A percentile compares a stretch with the other conserved stretches of the same genome.
These are phyloP conservation scores for Calocybe indica DNA, from an alignment of 768 basidiomycete species.

Conservation along the genomic window DNA sequence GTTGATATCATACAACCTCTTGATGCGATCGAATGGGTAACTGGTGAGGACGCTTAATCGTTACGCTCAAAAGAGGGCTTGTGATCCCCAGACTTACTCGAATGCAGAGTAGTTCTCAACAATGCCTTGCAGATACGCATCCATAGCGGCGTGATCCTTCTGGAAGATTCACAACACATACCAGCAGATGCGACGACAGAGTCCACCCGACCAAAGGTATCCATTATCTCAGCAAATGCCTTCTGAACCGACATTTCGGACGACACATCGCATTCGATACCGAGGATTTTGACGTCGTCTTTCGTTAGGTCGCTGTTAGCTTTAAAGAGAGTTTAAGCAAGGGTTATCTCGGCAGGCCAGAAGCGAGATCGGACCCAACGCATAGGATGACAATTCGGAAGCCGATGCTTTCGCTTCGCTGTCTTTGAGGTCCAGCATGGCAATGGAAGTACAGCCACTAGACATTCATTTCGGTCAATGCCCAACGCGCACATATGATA, in stretches of 20 bases:
- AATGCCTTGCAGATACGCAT: constrained; percentile 45
- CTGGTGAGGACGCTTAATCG: constrained; percentile 26
- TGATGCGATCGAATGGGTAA: constrained; percentile 83
- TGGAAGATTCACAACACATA: constrained; percentile 16
- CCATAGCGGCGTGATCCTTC: background rate
- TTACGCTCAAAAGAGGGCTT: background rate
- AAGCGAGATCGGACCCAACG: constrained; percentile 15
- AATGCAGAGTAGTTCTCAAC: constrained; percentile 86
- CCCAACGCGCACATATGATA: background rate
- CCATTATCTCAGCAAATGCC: constrained; percentile 61
- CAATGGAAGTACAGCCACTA: constrained; percentile 78
- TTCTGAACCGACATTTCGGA: constrained; percentile 73
- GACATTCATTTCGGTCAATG: constrained; percentile 1
- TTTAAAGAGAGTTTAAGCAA: constrained; percentile 22
- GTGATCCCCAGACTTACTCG: constrained; percentile 45
- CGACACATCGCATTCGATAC: constrained; percentile 84
- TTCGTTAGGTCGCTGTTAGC: constrained; percentile 48
- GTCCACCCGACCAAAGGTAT: constrained; percentile 67
- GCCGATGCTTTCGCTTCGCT: constrained; percentile 65
- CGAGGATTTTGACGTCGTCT: constrained; percentile 61
- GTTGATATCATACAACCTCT: constrained; percentile 85
- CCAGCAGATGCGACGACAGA: constrained; percentile 88
- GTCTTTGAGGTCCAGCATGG: constrained; percentile 76
- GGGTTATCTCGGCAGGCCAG: constrained; percentile 18
- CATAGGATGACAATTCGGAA: constrained; percentile 46